Percentiles rank a stretch among this genome's conserved stretches.
These are phyloP conservation scores for Epichloe hybrida DNA, from an alignment of 2,329 filamentous ascomycete genomes.

Conservation along the genomic window DNA sequence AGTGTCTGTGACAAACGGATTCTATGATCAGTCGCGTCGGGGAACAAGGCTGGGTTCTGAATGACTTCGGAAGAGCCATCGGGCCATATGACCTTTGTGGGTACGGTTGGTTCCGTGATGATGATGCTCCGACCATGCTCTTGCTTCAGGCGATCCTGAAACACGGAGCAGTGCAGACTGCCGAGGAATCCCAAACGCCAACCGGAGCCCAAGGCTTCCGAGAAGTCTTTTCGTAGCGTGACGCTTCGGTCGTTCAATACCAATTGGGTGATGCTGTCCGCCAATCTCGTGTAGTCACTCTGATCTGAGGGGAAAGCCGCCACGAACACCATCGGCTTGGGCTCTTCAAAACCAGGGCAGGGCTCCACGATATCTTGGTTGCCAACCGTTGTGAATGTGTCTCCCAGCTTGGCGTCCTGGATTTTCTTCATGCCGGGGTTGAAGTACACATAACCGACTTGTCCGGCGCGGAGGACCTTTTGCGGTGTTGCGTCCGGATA, in stretches of 20 bases:
- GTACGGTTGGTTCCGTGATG: conserved; percentile 90
- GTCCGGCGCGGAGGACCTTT: conserved; percentile 67
- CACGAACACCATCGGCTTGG: conserved; percentile 98
- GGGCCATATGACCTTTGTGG: conserved; percentile 70
- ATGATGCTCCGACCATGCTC: conserved; percentile 93
- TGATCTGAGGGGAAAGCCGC: conserved; percentile 92
- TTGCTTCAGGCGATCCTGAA: conserved; percentile 85
- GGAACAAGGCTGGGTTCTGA: conserved; percentile 79
- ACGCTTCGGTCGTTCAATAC: conserved; percentile 92
- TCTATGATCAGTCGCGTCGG: conserved; percentile 45
- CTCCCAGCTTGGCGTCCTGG: conserved; percentile 88
- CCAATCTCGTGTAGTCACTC: conserved; percentile 69
- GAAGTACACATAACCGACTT: conserved; percentile 94
- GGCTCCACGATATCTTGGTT: conserved; percentile 63
- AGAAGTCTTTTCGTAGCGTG: conserved; percentile 85
- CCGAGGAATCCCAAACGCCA: conserved; percentile 92
- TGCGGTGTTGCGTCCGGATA: conserved; percentile 80
- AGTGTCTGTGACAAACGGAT: conserved; percentile 30
- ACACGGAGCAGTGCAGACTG: conserved; percentile 97
- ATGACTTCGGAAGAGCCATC: conserved; percentile 66
- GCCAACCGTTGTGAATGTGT: conserved; percentile 80
- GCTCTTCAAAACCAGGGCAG: conserved; percentile 87
- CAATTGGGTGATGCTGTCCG: conserved; percentile 89
- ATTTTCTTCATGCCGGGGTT: conserved; percentile 97
- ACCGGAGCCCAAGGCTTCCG: conserved; percentile 82